Percentiles rank a stretch among this genome's conserved stretches.
Conservation (phyloP, 1,284 basidiomycete species). For the Farysia itapuensis region DNA sequence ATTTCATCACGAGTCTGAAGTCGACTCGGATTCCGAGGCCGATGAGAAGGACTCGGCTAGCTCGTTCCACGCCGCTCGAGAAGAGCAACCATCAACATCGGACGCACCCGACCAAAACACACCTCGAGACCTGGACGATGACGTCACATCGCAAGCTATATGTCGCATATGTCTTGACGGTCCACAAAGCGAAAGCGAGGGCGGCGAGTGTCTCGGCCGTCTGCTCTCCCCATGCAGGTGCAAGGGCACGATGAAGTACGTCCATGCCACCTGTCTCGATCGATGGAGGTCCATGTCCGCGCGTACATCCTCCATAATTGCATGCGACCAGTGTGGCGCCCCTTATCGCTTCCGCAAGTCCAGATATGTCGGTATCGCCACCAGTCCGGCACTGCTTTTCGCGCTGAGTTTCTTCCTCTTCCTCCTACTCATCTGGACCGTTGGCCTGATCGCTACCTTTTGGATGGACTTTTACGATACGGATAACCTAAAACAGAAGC, state of each 20-base stretch:
- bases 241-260: slow-evolving; percentile 55
- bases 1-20: too few relatives aligned
- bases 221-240: slow-evolving; percentile 46
- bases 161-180: slow-evolving; percentile 2
- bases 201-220: slow-evolving; percentile 29
- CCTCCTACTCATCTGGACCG: slow-evolving; percentile 26
- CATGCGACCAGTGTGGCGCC: slow-evolving; percentile 53
- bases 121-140: not conserved
- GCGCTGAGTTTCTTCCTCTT: slow-evolving; percentile 36
- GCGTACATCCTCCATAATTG: slow-evolving; percentile 29
- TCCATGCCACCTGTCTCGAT: slow-evolving; percentile 53
- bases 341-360: slow-evolving; percentile 45
- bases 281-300: slow-evolving; percentile 40
- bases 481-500: not conserved
- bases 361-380: slow-evolving; percentile 39
- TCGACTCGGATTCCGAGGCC: too few relatives aligned
- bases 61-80: too few relatives aligned
- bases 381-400: slow-evolving; percentile 28
- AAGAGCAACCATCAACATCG: too few relatives aligned
- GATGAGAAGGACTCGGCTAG: too few relatives aligned
- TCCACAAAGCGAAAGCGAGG: not conserved
- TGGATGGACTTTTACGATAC: slow-evolving; percentile 27
- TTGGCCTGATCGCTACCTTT: slow-evolving; percentile 26
- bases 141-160: not conserved
- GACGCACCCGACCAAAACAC: not conserved